Conservation (phyloP, 805 yeast species). For the Metschnikowia vanudenii region DNA sequence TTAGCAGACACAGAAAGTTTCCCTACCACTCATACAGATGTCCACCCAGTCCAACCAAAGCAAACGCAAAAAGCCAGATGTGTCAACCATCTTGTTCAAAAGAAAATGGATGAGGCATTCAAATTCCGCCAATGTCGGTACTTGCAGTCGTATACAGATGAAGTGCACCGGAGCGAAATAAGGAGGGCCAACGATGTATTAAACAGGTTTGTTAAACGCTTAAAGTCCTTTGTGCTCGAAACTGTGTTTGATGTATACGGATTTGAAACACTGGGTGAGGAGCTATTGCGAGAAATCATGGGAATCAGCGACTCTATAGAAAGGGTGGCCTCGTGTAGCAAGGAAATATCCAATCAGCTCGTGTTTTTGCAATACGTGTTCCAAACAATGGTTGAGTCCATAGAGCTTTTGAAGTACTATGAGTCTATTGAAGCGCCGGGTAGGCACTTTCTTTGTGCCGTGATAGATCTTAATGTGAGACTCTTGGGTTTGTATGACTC, state of each 20-base stretch:
- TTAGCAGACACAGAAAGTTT: too few relatives aligned
- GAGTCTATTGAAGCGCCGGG: background rate
- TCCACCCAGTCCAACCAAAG: too few relatives aligned
- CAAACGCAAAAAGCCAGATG: too few relatives aligned
- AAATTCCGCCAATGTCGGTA: too few relatives aligned
- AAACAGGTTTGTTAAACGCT: background rate
- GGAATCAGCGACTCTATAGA: background rate
- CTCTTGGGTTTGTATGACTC: background rate
- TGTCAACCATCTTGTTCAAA: too few relatives aligned
- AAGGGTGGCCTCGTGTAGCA: background rate
- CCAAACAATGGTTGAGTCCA: background rate
- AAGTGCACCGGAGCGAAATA: background rate
- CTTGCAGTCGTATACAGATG: background rate
- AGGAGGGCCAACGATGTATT: background rate
- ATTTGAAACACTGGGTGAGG: background rate
- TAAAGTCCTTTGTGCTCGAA: background rate
- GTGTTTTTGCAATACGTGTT: background rate
- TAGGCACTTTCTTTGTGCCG: conserved; percentile 2
- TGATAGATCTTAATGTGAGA: conserved; percentile 4
- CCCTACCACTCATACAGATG: too few relatives aligned
- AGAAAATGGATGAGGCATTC: too few relatives aligned
- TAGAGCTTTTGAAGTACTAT: conserved; percentile 7
- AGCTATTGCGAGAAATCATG: background rate
- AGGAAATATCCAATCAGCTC: background rate
- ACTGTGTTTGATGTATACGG: background rate